These are phyloP conservation scores for Garcia nutans DNA, from an alignment of 345 rosid genomes.

Conservation along the genomic window DNA sequence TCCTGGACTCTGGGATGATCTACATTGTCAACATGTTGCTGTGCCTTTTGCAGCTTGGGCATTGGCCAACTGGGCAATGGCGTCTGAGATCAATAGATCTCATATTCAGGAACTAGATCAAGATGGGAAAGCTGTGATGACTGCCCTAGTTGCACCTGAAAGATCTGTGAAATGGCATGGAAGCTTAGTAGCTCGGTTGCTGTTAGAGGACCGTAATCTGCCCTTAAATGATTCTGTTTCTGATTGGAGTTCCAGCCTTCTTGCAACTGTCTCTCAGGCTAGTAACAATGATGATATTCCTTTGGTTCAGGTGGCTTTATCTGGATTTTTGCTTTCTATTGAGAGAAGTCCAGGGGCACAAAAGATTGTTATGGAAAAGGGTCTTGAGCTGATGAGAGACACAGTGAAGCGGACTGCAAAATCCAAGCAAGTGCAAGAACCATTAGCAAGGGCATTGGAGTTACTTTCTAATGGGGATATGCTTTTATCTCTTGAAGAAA, in stretches of 20 bases:
- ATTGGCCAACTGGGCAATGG: slow-evolving; percentile 97
- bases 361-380: slow-evolving; percentile 71
- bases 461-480: slow-evolving; percentile 59
- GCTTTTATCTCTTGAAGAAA: slow-evolving; percentile 80
- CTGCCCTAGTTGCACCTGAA: slow-evolving; percentile 90
- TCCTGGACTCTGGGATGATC: slow-evolving; percentile 99
- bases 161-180: slow-evolving; percentile 99
- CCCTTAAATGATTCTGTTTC: slow-evolving; percentile 82
- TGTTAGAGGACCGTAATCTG: slow-evolving; percentile 79
- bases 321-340: slow-evolving; percentile 79
- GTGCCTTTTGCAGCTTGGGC: slow-evolving; percentile 99
- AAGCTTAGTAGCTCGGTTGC: slow-evolving; percentile 78
- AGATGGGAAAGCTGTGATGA: slow-evolving; percentile 85
- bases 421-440: slow-evolving; percentile 74
- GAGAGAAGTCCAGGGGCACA: slow-evolving; percentile 72
- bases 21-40: slow-evolving; percentile 96
- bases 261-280: slow-evolving; percentile 75
- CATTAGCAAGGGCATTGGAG: slow-evolving; percentile 82
- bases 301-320: slow-evolving; percentile 77
- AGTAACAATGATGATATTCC: slow-evolving; percentile 77
- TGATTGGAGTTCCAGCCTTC: slow-evolving; percentile 91
- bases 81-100: slow-evolving; percentile 75
- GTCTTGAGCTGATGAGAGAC: slow-evolving; percentile 83
- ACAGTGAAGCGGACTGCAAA: slow-evolving; percentile 63
- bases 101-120: slow-evolving; percentile 87